These are phyloP conservation scores for Bonia amplexicaulis DNA, from an alignment of 176 grass and related monocot genomes.

Conservation along the genomic window DNA sequence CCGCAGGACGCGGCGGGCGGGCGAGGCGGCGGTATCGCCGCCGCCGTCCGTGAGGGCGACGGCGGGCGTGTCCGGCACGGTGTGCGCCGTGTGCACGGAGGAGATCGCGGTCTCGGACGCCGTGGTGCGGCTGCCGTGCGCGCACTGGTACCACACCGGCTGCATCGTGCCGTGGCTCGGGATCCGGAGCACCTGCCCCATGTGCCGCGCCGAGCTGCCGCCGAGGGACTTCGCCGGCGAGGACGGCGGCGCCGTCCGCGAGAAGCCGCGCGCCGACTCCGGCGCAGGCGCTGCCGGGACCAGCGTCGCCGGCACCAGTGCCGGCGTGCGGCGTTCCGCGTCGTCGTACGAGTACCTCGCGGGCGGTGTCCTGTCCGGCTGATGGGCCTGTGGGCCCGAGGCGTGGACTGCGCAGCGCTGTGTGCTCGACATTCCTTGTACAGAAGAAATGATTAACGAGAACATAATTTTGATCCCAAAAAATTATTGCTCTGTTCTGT, in stretches of 20 bases:
- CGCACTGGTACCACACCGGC: constrained; percentile 46
- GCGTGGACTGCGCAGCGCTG: neutral
- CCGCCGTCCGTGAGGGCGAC: constrained; percentile 26
- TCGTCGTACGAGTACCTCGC: constrained; percentile 12
- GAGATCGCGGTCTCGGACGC: constrained; percentile 34
- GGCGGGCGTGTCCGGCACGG: constrained; percentile 19
- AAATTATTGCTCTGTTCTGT: neutral
- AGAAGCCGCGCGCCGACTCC: neutral
- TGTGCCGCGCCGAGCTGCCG: constrained; percentile 54
- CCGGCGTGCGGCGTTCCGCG: neutral
- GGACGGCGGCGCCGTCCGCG: neutral
- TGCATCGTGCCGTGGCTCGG: constrained; percentile 56
- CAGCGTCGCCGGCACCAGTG: neutral
- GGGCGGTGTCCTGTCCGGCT: constrained; percentile 29
- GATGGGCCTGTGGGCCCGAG: neutral
- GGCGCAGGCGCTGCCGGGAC: neutral
- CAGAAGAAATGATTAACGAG: neutral
- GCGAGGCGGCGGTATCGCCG: neutral
- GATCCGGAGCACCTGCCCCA: constrained; percentile 43
- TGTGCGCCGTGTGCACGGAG: constrained; percentile 49
- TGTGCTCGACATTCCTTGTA: neutral
- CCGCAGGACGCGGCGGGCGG: neutral
- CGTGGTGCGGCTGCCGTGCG: constrained; percentile 40
- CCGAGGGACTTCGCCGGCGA: neutral
- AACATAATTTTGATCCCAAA: neutral